Evolutionary conservation across 2,329 filamentous ascomycete species (phyloP), one percentile per base, ranked within the genome.

Genomic region (Sporothrix luriei): DNA sequence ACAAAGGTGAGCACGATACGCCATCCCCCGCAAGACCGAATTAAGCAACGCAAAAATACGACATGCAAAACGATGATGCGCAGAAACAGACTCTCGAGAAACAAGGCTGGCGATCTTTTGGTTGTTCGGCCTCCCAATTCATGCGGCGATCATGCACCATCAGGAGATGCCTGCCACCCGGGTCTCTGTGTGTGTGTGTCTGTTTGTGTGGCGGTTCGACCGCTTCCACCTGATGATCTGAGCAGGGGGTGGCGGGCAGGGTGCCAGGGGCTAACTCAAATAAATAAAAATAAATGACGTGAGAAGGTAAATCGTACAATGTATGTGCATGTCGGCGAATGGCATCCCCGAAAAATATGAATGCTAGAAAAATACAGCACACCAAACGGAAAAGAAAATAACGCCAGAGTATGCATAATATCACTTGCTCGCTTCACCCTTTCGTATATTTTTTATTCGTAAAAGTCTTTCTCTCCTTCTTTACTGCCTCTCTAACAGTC

Each of bases 121-220:
- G 66, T 57, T n/a, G 49, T 16, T 14, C 24, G 49, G n/a, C 29
- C 40, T 54, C 66, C 52, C 52, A 57, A 57, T 61, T 68, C 54
- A 68, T 68, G 66, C 66, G 40, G 33, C 51, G 66, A 68, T 49
- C 66, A 59, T 57, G 66, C 66, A 59, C 48, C 51, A 46, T 14
- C 38, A 57, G 38, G 24, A 57, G 49, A 43, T 21, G 49, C 29
- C 49, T 33, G 51, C 65, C 51, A 67, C 48, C 62, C 52, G 40
- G 46, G 62, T 16, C 26, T 51, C 26, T 21, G 14, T 33, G 19
- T n/a, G n/a, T 21, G 14, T 33, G 19, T n/a, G 62, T 16, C 26
- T 51, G 46, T 21, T 7, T 33, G 19, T n/a, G n/a, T 43, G 26
- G 26, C 48, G 48, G 48, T 66, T 66, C 13, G 33, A 24, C 33